Conservation (phyloP, 2,329 filamentous ascomycete genomes). For the Coleophoma crateriformis region DNA sequence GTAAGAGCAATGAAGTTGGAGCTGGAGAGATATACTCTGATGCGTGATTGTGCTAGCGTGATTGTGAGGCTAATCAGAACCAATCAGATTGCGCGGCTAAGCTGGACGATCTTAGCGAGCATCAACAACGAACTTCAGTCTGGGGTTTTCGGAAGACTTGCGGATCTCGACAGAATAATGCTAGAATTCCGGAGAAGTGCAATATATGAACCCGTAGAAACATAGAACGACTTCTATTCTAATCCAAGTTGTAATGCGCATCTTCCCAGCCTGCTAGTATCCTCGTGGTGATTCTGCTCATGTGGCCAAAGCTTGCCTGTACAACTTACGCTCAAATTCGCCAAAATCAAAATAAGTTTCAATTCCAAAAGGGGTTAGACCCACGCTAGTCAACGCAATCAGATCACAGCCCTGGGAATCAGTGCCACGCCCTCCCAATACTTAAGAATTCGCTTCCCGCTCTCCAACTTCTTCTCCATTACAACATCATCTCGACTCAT, state of each 20-base stretch:
- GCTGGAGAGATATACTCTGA: constrained; percentile 15
- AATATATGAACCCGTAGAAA: background rate
- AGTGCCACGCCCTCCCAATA: constrained; percentile 20
- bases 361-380: constrained; percentile 10
- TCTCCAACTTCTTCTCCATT: constrained; percentile 19
- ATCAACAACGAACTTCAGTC: background rate
- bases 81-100: background rate
- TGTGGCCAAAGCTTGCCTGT: too few species aligned
- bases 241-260: too few species aligned
- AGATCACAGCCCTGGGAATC: constrained; percentile 10
- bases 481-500: constrained; percentile 15
- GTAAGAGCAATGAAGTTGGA: constrained; percentile 8
- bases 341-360: background rate
- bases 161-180: too few species aligned
- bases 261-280: too few species aligned
- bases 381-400: constrained; percentile 8
- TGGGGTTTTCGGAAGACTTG: background rate
- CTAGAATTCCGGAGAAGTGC: too few species aligned
- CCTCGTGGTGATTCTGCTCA: background rate
- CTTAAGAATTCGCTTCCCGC: constrained; percentile 10
- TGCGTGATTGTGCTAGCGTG: background rate
- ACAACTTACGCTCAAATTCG: too few species aligned
- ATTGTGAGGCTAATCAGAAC: background rate
- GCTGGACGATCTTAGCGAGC: background rate
- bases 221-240: background rate